phyloP scores from a whole-genome alignment of 495 filamentous ascomycete genomes.

The Opeltia flavorubescens region DNA sequence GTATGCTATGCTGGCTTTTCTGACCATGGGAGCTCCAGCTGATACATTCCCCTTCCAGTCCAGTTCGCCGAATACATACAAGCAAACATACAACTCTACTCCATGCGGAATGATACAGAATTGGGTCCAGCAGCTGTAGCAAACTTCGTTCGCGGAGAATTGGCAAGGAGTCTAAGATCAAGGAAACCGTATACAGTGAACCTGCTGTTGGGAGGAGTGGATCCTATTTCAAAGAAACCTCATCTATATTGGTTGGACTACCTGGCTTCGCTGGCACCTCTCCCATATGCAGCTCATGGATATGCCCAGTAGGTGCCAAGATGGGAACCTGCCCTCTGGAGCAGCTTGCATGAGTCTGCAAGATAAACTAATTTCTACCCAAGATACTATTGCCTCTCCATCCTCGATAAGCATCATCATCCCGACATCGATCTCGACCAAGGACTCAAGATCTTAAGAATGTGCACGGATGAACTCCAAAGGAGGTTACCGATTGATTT shows the following conservation, averaged over 20 bases:
- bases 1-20: constrained; percentile 32
- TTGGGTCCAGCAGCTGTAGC: constrained; percentile 78
- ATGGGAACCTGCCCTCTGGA: not conserved
- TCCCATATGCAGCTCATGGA: constrained; percentile 94
- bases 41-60: constrained; percentile 30
- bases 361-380: not conserved
- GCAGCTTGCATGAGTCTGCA: not conserved
- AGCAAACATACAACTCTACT: constrained; percentile 95
- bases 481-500: constrained; percentile 93
- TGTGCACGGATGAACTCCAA: constrained; percentile 96
- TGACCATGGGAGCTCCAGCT: not conserved
- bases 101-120: constrained; percentile 91
- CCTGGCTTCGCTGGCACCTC: constrained; percentile 68
- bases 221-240: constrained; percentile 74
- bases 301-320: constrained; percentile 74
- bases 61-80: constrained; percentile 99
- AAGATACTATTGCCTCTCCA: constrained; percentile 86
- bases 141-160: constrained; percentile 81
- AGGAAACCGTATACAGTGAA: constrained; percentile 93
- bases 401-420: constrained; percentile 95
- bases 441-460: constrained; percentile 75
- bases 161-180: constrained; percentile 78
- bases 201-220: constrained; percentile 81
- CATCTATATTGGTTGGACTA: constrained; percentile 96
- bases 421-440: constrained; percentile 78